A percentile compares a stretch with the other conserved stretches of the same genome.
These are phyloP conservation scores for Hypoxylon crocopeplum DNA, from an alignment of 495 filamentous ascomycete genomes.

Conservation along the genomic window DNA sequence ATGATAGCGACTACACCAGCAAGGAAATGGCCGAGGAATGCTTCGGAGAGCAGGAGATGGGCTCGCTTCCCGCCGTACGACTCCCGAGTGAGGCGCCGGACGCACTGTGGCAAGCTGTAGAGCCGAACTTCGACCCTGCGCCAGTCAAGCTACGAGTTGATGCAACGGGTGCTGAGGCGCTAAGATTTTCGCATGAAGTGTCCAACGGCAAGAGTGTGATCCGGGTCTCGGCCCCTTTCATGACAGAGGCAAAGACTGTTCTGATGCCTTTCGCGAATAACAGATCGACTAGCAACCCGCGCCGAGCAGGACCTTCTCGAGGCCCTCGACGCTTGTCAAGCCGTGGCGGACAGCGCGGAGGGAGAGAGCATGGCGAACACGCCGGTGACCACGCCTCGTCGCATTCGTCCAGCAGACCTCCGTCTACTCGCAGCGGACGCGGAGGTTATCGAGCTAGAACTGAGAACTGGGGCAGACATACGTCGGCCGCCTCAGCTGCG, in stretches of 20 bases:
- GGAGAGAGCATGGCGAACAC: slow-evolving; percentile 34
- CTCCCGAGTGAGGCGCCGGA: slow-evolving; percentile 68
- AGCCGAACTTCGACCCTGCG: slow-evolving; percentile 38
- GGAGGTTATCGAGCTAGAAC: slow-evolving; percentile 33
- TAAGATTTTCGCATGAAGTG: slow-evolving; percentile 47
- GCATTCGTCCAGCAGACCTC: slow-evolving; percentile 29
- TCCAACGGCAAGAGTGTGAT: slow-evolving; percentile 50
- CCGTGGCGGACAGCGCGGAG: slow-evolving; percentile 37
- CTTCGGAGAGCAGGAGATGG: slow-evolving; percentile 83
- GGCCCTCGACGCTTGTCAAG: slow-evolving; percentile 36
- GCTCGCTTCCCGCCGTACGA: slow-evolving; percentile 72
- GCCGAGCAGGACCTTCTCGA: slow-evolving; percentile 46
- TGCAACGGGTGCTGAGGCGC: slow-evolving; percentile 47
- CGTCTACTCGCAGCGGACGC: slow-evolving; percentile 32
- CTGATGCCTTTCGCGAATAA: slow-evolving; percentile 45
- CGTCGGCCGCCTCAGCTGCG: slow-evolving; percentile 18
- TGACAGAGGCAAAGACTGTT: slow-evolving; percentile 47
- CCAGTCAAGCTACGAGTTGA: slow-evolving; percentile 48
- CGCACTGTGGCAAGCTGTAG: slow-evolving; percentile 52
- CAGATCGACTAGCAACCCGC: slow-evolving; percentile 54
- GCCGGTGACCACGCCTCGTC: slow-evolving; percentile 26
- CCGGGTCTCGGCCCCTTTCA: slow-evolving; percentile 53
- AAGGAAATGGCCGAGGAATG: slow-evolving; percentile 77
- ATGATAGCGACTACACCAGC: slow-evolving; percentile 49
- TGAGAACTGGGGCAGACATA: slow-evolving; percentile 32